Conservation (phyloP, 257 asterid species). For the Mitragyna speciosa region DNA sequence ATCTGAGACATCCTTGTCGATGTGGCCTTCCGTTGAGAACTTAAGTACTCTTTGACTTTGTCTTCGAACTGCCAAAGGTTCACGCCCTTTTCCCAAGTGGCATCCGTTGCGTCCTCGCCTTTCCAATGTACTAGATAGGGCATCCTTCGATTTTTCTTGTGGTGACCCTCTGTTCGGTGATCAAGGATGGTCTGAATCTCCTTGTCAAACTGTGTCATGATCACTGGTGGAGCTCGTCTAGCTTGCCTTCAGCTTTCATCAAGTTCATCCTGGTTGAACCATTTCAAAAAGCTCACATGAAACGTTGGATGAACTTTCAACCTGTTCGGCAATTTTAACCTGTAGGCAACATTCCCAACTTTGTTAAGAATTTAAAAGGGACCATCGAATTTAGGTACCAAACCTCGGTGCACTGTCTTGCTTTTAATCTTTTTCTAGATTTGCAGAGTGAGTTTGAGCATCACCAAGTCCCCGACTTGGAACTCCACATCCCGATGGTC, state of each 20-base stretch:
- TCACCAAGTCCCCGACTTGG: not conserved
- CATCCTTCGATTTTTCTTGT: not conserved
- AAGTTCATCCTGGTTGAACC: not conserved
- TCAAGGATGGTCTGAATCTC: not conserved
- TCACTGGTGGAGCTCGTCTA: not conserved
- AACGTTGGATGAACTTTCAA: no score
- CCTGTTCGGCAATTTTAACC: not conserved
- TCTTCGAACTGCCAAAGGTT: not conserved
- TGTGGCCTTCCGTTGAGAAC: no score
- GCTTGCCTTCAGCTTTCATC: not conserved
- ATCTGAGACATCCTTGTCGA: no score
- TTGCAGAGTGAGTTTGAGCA: not conserved
- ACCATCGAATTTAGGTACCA: not conserved
- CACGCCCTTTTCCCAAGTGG: not conserved
- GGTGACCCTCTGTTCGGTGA: not conserved
- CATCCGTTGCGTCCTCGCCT: not conserved
- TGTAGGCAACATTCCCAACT: not conserved
- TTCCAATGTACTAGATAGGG: not conserved
- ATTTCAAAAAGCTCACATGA: not conserved
- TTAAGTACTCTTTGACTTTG: no score
- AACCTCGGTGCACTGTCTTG: not conserved
- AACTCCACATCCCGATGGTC: not conserved
- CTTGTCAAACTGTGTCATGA: not conserved
- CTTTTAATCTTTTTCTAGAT: not conserved
- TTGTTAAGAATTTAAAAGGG: not conserved